Conservation (phyloP, 2,329 filamentous ascomycete species). For the Penicillium sp. region DNA sequence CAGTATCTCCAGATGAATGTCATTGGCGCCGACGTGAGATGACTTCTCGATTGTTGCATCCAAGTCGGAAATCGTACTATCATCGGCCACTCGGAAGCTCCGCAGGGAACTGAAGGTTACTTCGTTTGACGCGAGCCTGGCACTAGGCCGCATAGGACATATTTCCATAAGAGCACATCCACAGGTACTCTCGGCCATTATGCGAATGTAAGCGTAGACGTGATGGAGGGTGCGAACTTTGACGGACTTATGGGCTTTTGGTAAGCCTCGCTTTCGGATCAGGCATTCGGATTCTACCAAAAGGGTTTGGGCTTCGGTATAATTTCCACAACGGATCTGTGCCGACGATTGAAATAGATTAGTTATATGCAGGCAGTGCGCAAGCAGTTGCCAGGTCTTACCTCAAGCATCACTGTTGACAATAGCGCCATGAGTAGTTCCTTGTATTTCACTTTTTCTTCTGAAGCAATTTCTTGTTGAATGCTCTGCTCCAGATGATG, state of each 20-base stretch:
- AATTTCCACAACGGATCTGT: slow-evolving; percentile 8
- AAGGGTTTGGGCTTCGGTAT: slow-evolving; percentile 28
- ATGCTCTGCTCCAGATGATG: slow-evolving; percentile 21
- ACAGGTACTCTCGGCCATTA: slow-evolving; percentile 30
- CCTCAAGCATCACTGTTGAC: slow-evolving; percentile 22
- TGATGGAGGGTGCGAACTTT: slow-evolving; percentile 35
- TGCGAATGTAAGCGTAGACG: slow-evolving; percentile 33
- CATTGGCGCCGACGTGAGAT: slow-evolving; percentile 23
- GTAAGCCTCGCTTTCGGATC: slow-evolving; percentile 29
- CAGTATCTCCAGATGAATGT: slow-evolving; percentile 35
- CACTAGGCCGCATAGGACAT: slow-evolving; percentile 11
- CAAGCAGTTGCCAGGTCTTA: slow-evolving; percentile 1
- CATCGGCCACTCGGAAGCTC: slow-evolving; percentile 28
- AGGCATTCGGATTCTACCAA: slow-evolving; percentile 34
- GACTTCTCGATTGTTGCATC: slow-evolving; percentile 30
- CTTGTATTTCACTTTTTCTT: slow-evolving; percentile 29
- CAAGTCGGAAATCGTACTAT: slow-evolving; percentile 26
- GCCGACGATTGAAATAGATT: not conserved
- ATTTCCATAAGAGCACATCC: slow-evolving; percentile 13
- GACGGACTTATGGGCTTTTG: slow-evolving; percentile 29
- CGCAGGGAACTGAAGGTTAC: slow-evolving; percentile 28
- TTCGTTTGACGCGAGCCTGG: not conserved
- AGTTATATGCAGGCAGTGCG: not conserved
- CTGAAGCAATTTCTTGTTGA: slow-evolving; percentile 17
- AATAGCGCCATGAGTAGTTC: slow-evolving; percentile 29